A percentile compares a stretch with the other conserved stretches of the same genome.
These are phyloP conservation scores for Aspergillus sergii DNA, from an alignment of 2,329 filamentous ascomycete species.

Conservation along the genomic window DNA sequence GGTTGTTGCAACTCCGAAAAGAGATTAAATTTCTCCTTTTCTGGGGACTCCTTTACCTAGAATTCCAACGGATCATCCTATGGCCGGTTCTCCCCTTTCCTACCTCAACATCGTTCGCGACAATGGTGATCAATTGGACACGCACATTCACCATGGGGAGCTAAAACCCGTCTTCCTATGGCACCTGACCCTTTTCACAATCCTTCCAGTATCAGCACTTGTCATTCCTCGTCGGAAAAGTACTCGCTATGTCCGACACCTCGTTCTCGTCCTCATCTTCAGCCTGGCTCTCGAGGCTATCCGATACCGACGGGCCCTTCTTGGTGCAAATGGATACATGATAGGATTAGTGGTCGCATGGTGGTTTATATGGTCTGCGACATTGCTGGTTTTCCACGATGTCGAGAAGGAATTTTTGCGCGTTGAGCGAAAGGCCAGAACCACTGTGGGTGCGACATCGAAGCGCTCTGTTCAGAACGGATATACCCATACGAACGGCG, in stretches of 20 bases:
- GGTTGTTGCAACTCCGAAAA: background rate
- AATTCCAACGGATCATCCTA: constrained; percentile 13
- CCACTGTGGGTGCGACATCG: background rate
- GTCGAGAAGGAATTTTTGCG: constrained; percentile 58
- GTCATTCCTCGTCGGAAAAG: constrained; percentile 51
- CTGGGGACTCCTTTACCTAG: background rate
- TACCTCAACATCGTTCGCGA: constrained; percentile 31
- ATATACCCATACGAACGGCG: background rate
- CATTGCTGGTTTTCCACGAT: constrained; percentile 59
- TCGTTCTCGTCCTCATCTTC: constrained; percentile 49
- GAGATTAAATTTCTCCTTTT: background rate
- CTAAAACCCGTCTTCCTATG: constrained; percentile 41
- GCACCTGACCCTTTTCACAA: constrained; percentile 32
- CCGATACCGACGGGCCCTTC: constrained; percentile 49
- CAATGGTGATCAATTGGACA: constrained; percentile 27
- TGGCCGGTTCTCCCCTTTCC: constrained; percentile 30
- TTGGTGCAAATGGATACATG: constrained; percentile 56
- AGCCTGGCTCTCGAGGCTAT: constrained; percentile 49
- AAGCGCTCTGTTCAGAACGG: background rate
- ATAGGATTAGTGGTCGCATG: constrained; percentile 58
- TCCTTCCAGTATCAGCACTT: constrained; percentile 51
- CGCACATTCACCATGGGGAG: constrained; percentile 29
- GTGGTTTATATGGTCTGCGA: constrained; percentile 56
- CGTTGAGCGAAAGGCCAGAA: constrained; percentile 48
- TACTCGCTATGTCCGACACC: constrained; percentile 43